Conservation (phyloP, 73 alveolate species). For the Breviolum minutum region DNA sequence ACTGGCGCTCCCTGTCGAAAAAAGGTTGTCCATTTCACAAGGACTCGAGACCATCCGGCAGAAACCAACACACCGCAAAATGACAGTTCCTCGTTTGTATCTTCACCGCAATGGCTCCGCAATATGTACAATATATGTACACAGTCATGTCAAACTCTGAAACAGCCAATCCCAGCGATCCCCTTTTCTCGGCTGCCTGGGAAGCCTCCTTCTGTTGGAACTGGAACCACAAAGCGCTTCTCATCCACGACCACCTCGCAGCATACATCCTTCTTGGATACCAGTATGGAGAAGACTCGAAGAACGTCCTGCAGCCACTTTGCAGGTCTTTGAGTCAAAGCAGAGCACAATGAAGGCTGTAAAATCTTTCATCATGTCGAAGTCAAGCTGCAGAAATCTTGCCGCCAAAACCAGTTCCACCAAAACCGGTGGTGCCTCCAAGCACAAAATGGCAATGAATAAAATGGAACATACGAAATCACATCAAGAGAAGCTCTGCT, state of each 20-base stretch:
- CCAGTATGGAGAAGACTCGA: neutral
- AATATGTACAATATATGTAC: too few relatives aligned
- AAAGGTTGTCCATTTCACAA: too few relatives aligned
- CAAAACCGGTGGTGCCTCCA: neutral
- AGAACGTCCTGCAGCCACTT: neutral
- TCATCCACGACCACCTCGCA: neutral
- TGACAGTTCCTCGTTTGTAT: too few relatives aligned
- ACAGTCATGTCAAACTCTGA: too few relatives aligned
- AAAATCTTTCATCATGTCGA: neutral
- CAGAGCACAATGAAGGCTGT: neutral
- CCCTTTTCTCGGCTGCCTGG: neutral
- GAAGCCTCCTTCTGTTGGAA: neutral
- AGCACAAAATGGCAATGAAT: neutral
- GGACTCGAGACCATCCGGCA: too few relatives aligned
- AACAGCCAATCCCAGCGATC: too few relatives aligned
- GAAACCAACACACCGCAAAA: too few relatives aligned
- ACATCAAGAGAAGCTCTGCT: too few relatives aligned
- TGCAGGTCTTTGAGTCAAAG: neutral
- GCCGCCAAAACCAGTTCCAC: neutral
- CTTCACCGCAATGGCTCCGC: too few relatives aligned
- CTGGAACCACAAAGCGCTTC: conserved; percentile 2
- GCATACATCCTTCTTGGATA: neutral
- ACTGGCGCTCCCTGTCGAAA: neutral
- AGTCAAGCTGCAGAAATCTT: neutral
- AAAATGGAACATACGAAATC: neutral